These are phyloP conservation scores for Claviceps humidiphila DNA, from an alignment of 2,329 filamentous ascomycete species.

Conservation along the genomic window DNA sequence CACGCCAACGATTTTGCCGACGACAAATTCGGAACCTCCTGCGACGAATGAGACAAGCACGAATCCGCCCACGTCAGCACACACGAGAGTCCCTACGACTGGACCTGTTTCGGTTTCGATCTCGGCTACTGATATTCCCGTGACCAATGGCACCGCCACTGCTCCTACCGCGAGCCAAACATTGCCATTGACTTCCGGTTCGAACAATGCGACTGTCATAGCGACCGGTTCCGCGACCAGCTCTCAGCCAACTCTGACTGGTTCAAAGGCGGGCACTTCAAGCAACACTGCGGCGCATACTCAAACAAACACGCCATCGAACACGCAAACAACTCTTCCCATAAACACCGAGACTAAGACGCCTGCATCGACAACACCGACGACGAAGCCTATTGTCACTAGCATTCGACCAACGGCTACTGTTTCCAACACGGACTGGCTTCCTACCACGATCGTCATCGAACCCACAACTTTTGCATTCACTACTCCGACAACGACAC, in stretches of 20 bases:
- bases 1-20: neutral
- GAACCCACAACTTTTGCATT: slow-evolving; percentile 30
- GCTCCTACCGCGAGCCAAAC: neutral
- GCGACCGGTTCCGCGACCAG: neutral
- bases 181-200: slow-evolving; percentile 2
- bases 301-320: too few relatives aligned
- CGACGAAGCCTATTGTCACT: slow-evolving; percentile 17
- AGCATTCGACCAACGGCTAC: slow-evolving; percentile 30
- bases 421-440: slow-evolving; percentile 30
- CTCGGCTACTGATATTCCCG: slow-evolving; percentile 1
- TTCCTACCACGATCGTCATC: slow-evolving; percentile 49
- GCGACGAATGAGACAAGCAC: slow-evolving; percentile 4
- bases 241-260: neutral
- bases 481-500: slow-evolving; percentile 15
- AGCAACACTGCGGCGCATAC: slow-evolving; percentile 1
- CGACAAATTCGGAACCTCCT: slow-evolving; percentile 3
- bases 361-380: slow-evolving; percentile 4
- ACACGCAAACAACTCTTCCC: neutral
- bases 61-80: neutral
- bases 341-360: slow-evolving; percentile 8
- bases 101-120: slow-evolving; percentile 1
- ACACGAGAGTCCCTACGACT: neutral
- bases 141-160: slow-evolving; percentile 4
- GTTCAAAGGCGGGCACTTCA: slow-evolving; percentile 9
- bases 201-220: slow-evolving; percentile 5